A percentile compares a stretch with the other conserved stretches of the same genome.
phyloP scores from a whole-genome alignment of 73 alveolate genomes.

The Paramecium sexaurelia region DNA sequence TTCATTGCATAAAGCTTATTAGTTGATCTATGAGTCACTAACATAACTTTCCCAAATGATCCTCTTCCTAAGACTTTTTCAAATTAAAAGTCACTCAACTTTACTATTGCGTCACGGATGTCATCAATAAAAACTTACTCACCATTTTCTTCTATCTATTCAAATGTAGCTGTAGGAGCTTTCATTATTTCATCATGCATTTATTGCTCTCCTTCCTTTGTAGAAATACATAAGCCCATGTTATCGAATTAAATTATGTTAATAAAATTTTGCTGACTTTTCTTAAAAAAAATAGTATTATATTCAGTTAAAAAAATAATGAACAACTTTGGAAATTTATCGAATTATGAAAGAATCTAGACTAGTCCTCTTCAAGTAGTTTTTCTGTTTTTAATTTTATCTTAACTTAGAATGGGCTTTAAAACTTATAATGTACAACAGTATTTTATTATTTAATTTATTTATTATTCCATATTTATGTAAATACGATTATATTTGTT shows the following conservation, averaged over 20 bases:
- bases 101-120: background rate
- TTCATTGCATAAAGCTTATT: slow-evolving; percentile 87
- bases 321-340: background rate
- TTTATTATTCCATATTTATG: background rate
- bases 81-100: slow-evolving; percentile 72
- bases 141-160: background rate
- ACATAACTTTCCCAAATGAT: slow-evolving; percentile 84
- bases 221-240: slow-evolving; percentile 50
- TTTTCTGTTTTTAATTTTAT: no score
- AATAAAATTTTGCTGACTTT: background rate
- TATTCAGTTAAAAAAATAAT: background rate
- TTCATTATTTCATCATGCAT: background rate
- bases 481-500: background rate
- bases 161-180: background rate
- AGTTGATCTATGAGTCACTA: slow-evolving; percentile 71
- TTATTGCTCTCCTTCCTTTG: slow-evolving; percentile 18
- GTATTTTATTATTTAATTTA: background rate
- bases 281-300: background rate
- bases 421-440: background rate
- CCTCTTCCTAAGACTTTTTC: slow-evolving; percentile 87
- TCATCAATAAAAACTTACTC: slow-evolving; percentile 17
- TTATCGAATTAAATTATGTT: background rate
- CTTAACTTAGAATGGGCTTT: no score
- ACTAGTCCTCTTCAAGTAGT: background rate
- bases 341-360: background rate